A percentile compares a stretch with the other conserved stretches of the same genome.
Evolutionary conservation across 2,329 filamentous ascomycete genomes (phyloP).

Genomic region (Pseudogymnoascus sp.): DNA sequence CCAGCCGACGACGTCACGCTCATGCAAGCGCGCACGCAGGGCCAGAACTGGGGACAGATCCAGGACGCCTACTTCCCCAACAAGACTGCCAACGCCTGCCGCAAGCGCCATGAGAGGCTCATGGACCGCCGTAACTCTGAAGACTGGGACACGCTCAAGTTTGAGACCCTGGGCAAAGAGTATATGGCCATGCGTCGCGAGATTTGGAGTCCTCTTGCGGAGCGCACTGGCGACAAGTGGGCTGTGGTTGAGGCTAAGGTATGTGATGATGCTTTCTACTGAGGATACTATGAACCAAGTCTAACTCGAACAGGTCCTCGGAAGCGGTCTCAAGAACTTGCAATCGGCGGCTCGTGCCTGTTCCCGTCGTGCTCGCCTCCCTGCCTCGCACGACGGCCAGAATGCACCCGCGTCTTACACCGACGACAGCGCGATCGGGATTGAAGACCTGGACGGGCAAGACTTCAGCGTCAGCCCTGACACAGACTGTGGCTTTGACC

Average conservation of each 20-base stretch:
- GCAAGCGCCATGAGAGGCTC: slow-evolving; percentile 79
- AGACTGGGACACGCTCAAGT: slow-evolving; percentile 70
- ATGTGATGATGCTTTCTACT: slow-evolving; percentile 18
- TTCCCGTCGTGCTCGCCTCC: slow-evolving; percentile 56
- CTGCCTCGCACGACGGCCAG: slow-evolving; percentile 31
- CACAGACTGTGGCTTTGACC: slow-evolving; percentile 33
- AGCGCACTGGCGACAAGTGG: slow-evolving; percentile 76
- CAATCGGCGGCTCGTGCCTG: slow-evolving; percentile 60
- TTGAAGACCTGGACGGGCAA: slow-evolving; percentile 48
- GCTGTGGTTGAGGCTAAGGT: slow-evolving; percentile 59
- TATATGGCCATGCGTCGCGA: slow-evolving; percentile 74
- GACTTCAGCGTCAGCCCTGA: slow-evolving; percentile 48
- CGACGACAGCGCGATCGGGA: slow-evolving; percentile 65
- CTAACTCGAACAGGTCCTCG: slow-evolving; percentile 58
- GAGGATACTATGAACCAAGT: background rate
- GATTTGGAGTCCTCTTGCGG: slow-evolving; percentile 71
- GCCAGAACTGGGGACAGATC: slow-evolving; percentile 79
- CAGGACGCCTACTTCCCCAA: slow-evolving; percentile 65
- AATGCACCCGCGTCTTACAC: slow-evolving; percentile 24
- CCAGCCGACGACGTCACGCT: slow-evolving; percentile 67
- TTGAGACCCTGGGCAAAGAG: slow-evolving; percentile 66
- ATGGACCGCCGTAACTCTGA: slow-evolving; percentile 55
- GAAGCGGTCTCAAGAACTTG: slow-evolving; percentile 74
- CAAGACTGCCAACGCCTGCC: slow-evolving; percentile 77
- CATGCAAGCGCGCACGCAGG: slow-evolving; percentile 61